A percentile compares a stretch with the other conserved stretches of the same genome.
Evolutionary conservation across 2,329 filamentous ascomycete species (phyloP).

Genomic region (Samsoniella hepiali): DNA sequence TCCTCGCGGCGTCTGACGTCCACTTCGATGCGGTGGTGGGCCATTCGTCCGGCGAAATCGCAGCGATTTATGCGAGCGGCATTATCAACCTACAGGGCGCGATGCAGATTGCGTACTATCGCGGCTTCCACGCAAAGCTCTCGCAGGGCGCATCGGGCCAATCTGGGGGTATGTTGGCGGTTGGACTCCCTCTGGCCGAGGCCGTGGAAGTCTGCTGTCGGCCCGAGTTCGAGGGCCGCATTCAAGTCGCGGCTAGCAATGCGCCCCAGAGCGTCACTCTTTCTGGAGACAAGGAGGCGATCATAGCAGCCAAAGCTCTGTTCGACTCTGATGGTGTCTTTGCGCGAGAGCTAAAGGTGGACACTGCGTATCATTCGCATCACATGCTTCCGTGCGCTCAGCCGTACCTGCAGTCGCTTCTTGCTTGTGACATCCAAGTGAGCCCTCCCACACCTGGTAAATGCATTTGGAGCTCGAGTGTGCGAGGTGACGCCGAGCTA

Average conservation of each 20-base stretch:
- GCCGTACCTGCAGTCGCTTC: not conserved
- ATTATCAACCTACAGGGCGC: constrained; percentile 30
- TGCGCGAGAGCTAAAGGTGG: constrained; percentile 19
- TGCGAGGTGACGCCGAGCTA: constrained; percentile 18
- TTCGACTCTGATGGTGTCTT: constrained; percentile 20
- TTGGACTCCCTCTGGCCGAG: constrained; percentile 19
- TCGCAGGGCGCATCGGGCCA: not conserved
- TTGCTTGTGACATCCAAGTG: not conserved
- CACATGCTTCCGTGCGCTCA: constrained; percentile 5
- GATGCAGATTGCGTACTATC: constrained; percentile 25
- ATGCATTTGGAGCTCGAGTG: constrained; percentile 20
- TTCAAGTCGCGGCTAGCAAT: constrained; percentile 26
- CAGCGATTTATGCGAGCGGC: constrained; percentile 47
- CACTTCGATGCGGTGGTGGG: constrained; percentile 38
- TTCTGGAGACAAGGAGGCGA: constrained; percentile 19
- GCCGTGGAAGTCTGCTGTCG: constrained; percentile 16
- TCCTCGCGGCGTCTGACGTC: constrained; percentile 31
- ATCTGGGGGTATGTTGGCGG: constrained; percentile 22
- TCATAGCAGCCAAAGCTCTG: not conserved
- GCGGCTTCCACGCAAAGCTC: constrained; percentile 14
- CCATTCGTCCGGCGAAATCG: constrained; percentile 51
- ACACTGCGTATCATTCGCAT: constrained; percentile 22
- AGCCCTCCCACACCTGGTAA: not conserved
- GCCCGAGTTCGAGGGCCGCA: constrained; percentile 20
- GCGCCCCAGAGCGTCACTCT: constrained; percentile 23